Conservation (phyloP, 768 basidiomycete species). For the Asterophora parasitica region DNA sequence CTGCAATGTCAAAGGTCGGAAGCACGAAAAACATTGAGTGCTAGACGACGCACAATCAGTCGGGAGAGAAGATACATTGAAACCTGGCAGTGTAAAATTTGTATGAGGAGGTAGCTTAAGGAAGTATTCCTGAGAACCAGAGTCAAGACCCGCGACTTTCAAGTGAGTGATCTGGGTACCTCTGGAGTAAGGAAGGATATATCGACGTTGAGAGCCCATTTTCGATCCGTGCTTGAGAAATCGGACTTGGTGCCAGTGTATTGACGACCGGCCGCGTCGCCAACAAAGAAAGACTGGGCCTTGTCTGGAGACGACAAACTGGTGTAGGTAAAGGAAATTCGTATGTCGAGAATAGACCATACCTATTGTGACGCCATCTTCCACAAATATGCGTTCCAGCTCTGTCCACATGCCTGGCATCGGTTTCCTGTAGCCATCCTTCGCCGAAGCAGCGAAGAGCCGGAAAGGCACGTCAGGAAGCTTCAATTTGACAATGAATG, state of each 20-base stretch:
- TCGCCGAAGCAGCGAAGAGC: slow-evolving; percentile 70
- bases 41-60: slow-evolving; percentile 25
- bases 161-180: slow-evolving; percentile 32
- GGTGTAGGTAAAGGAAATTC: not conserved
- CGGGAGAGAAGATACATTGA: slow-evolving; percentile 50
- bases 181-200: slow-evolving; percentile 82
- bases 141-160: not conserved
- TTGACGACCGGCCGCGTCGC: slow-evolving; percentile 83
- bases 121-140: slow-evolving; percentile 66
- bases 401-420: slow-evolving; percentile 84
- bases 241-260: slow-evolving; percentile 45
- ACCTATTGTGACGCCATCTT: slow-evolving; percentile 65
- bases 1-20: slow-evolving; percentile 25
- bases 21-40: not conserved
- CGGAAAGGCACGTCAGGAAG: slow-evolving; percentile 71
- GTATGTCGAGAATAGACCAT: not conserved
- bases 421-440: slow-evolving; percentile 80
- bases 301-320: slow-evolving; percentile 48
- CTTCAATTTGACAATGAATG: slow-evolving; percentile 37
- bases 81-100: slow-evolving; percentile 56
- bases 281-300: slow-evolving; percentile 68
- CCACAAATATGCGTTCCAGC: slow-evolving; percentile 55
- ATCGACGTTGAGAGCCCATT: slow-evolving; percentile 76
- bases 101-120: slow-evolving; percentile 43
- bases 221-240: slow-evolving; percentile 78